Evolutionary conservation across 169 alveolate species (phyloP).

Genomic region (Cryptosporidium sp.): DNA sequence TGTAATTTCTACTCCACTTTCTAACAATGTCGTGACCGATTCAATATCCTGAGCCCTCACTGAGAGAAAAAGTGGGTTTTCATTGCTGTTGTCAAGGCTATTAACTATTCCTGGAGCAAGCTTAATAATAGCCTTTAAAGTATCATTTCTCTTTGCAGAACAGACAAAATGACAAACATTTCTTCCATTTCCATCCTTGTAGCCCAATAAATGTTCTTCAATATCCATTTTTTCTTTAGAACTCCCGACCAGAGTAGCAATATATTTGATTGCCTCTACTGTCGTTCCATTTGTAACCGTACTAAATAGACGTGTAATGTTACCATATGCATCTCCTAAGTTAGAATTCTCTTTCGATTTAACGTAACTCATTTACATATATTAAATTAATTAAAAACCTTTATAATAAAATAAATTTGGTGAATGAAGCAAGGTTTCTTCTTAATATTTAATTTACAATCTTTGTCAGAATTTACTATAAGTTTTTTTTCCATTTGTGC

Average conservation of each 20-base stretch:
- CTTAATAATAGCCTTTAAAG: constrained; percentile 57
- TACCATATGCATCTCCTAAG: constrained; percentile 59
- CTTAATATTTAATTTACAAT: neutral
- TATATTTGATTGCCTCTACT: constrained; percentile 41
- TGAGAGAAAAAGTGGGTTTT: constrained; percentile 62
- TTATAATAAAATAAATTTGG: neutral
- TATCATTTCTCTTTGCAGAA: constrained; percentile 64
- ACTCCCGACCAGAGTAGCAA: constrained; percentile 1
- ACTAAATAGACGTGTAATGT: constrained; percentile 44
- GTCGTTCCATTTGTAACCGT: constrained; percentile 59
- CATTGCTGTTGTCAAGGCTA: constrained; percentile 47
- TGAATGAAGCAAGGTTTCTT: neutral
- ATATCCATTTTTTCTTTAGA: constrained; percentile 25
- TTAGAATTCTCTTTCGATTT: constrained; percentile 10
- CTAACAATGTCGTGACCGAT: constrained; percentile 29
- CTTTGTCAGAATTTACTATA: constrained; percentile 15
- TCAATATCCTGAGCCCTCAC: constrained; percentile 69
- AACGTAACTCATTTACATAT: constrained; percentile 1
- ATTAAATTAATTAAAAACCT: neutral
- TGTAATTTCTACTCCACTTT: constrained; percentile 47
- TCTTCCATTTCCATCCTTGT: constrained; percentile 74
- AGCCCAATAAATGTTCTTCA: constrained; percentile 57
- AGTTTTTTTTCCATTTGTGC: neutral
- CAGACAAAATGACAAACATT: constrained; percentile 71
- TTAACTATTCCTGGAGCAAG: constrained; percentile 62